Evolutionary conservation across 2,329 filamentous ascomycete genomes (phyloP).

Genomic region (Dactylellina drechsleri): DNA sequence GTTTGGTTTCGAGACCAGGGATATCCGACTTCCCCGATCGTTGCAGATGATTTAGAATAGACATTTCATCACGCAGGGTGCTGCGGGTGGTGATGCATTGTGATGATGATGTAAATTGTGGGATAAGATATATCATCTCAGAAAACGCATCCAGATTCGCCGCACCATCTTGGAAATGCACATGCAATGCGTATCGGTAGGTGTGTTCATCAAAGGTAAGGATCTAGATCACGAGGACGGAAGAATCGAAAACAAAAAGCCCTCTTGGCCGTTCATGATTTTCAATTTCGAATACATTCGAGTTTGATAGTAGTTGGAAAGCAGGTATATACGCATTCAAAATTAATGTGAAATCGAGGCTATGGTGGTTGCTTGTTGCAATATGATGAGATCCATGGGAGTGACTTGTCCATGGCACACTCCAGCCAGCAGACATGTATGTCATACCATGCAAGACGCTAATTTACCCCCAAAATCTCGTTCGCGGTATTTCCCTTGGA

Average conservation of each 20-base stretch:
- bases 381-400: neutral
- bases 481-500: no score
- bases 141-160: no score
- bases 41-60: conserved; percentile 20
- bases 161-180: neutral
- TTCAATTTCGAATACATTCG: no score
- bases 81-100: conserved; percentile 26
- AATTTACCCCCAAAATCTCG: neutral
- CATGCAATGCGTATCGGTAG: neutral
- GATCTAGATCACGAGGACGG: conserved; percentile 16
- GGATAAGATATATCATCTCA: neutral
- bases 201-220: neutral
- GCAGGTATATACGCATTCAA: no score
- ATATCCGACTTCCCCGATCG: conserved; percentile 16
- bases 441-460: conserved; percentile 26
- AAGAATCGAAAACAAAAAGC: no score
- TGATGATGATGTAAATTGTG: conserved; percentile 48
- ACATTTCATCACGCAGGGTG: conserved; percentile 50
- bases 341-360: conserved; percentile 11
- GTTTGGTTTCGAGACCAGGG: neutral
- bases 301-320: no score
- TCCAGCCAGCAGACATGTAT: conserved; percentile 27
- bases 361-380: conserved; percentile 33
- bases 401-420: conserved; percentile 51
- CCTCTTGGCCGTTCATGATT: no score